phyloP scores from a whole-genome alignment of 2,329 filamentous ascomycete genomes.

The Penicillium sp. region DNA sequence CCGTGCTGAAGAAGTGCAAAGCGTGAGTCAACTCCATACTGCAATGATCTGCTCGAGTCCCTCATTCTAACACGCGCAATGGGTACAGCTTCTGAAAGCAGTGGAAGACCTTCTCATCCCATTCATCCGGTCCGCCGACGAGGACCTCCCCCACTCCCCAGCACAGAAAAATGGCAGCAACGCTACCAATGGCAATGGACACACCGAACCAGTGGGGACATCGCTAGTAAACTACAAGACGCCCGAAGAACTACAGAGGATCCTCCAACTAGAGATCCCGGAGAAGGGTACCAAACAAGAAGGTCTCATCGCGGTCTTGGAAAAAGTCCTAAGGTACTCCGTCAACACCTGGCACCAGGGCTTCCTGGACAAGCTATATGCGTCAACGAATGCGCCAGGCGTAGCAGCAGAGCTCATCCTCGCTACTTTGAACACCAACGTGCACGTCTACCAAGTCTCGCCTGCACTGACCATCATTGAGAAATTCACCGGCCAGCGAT shows the following conservation, averaged over 20 bases:
- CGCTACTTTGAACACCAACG: slow-evolving; percentile 83
- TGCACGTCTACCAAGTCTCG: slow-evolving; percentile 91
- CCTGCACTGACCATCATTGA: slow-evolving; percentile 84
- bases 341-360: slow-evolving; percentile 99
- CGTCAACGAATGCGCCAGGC: slow-evolving; percentile 83
- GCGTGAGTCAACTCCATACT: slow-evolving; percentile 31
- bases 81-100: slow-evolving; percentile 35
- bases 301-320: slow-evolving; percentile 68
- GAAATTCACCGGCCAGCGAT: slow-evolving; percentile 68
- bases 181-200: slow-evolving; percentile 47
- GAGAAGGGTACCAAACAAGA: slow-evolving; percentile 59
- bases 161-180: slow-evolving; percentile 15
- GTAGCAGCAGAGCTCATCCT: slow-evolving; percentile 81
- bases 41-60: not conserved
- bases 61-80: not conserved
- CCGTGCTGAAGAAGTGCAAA: slow-evolving; percentile 43
- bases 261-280: slow-evolving; percentile 54
- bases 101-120: slow-evolving; percentile 45
- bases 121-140: slow-evolving; percentile 45
- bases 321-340: slow-evolving; percentile 72
- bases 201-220: slow-evolving; percentile 56
- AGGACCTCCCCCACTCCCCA: slow-evolving; percentile 19
- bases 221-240: slow-evolving; percentile 61
- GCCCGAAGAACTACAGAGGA: slow-evolving; percentile 56
- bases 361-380: slow-evolving; percentile 92